phyloP scores from a whole-genome alignment of 2,329 filamentous ascomycete genomes.

The Shiraia sp. region DNA sequence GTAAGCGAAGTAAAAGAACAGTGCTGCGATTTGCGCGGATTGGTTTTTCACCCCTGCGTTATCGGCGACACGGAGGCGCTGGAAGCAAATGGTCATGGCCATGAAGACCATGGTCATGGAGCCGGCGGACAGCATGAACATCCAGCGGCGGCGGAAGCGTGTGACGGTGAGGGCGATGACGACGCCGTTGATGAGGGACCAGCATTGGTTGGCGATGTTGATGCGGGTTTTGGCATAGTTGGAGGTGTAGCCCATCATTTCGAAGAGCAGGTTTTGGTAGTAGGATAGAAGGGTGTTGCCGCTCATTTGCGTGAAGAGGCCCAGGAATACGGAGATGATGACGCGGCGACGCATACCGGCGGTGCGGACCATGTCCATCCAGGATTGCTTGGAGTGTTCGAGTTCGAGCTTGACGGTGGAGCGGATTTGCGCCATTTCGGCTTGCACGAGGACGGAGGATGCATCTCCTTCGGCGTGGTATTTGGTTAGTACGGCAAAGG shows the following conservation, averaged over 20 bases:
- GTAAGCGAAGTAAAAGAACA: constrained; percentile 66
- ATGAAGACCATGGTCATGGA: constrained; percentile 59
- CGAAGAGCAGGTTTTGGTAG: constrained; percentile 42
- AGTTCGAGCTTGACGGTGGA: constrained; percentile 60
- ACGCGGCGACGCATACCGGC: constrained; percentile 47
- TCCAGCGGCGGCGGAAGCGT: constrained; percentile 49
- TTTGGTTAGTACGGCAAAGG: constrained; percentile 40
- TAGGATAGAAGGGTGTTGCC: constrained; percentile 46
- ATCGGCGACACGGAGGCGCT: constrained; percentile 35
- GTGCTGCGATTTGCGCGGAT: constrained; percentile 44
- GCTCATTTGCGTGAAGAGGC: constrained; percentile 47
- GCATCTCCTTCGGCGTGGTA: constrained; percentile 52
- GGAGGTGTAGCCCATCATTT: constrained; percentile 46
- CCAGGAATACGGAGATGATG: constrained; percentile 36
- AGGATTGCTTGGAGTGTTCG: constrained; percentile 58
- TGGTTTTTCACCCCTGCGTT: constrained; percentile 31
- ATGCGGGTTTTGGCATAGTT: constrained; percentile 46
- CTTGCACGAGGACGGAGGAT: constrained; percentile 48
- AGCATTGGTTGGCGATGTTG: constrained; percentile 48
- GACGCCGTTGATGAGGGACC: constrained; percentile 47
- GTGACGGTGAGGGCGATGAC: constrained; percentile 46
- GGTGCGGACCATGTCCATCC: constrained; percentile 57
- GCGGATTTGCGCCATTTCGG: constrained; percentile 65
- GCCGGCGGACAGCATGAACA: constrained; percentile 55
- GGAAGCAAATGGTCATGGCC: constrained; percentile 58